These are phyloP conservation scores for Malus domestica DNA, from an alignment of 306 rosid species.

Conservation along the genomic window DNA sequence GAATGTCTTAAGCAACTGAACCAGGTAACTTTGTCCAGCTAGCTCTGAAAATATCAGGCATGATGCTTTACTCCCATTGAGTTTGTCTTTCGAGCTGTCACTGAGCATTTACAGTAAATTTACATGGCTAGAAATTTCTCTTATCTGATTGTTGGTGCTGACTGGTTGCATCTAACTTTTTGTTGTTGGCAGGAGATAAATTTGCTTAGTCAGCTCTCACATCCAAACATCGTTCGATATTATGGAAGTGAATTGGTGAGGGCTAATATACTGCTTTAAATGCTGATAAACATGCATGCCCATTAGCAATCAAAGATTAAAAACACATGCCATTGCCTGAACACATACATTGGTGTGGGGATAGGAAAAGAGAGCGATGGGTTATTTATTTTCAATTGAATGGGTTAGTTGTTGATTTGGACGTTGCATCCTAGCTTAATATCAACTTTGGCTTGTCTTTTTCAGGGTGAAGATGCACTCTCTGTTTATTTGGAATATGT, in stretches of 20 bases:
- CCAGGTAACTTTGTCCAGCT: constrained; percentile 47
- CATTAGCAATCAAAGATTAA: neutral
- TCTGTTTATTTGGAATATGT: constrained; percentile 88
- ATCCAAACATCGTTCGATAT: constrained; percentile 90
- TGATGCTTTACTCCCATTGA: neutral
- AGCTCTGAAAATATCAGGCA: neutral
- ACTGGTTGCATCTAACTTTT: constrained; percentile 5
- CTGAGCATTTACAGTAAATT: constrained; percentile 16
- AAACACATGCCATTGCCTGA: neutral
- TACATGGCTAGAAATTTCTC: neutral
- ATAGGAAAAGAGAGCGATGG: neutral
- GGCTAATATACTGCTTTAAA: constrained; percentile 1
- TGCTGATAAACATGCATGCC: neutral
- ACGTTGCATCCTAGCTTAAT: neutral
- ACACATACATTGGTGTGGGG: neutral
- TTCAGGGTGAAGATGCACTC: constrained; percentile 74
- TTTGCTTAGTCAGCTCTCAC: constrained; percentile 77
- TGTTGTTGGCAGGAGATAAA: constrained; percentile 72
- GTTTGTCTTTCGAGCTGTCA: neutral
- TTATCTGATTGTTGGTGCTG: constrained; percentile 1
- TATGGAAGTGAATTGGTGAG: constrained; percentile 92
- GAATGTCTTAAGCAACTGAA: constrained; percentile 94
- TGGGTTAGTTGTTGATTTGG: neutral
- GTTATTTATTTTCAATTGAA: neutral
- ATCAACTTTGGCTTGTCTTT: constrained; percentile 8